These are phyloP conservation scores for Yamadazyma oceani DNA, from an alignment of 1,139 yeast genomes.

Conservation along the genomic window DNA sequence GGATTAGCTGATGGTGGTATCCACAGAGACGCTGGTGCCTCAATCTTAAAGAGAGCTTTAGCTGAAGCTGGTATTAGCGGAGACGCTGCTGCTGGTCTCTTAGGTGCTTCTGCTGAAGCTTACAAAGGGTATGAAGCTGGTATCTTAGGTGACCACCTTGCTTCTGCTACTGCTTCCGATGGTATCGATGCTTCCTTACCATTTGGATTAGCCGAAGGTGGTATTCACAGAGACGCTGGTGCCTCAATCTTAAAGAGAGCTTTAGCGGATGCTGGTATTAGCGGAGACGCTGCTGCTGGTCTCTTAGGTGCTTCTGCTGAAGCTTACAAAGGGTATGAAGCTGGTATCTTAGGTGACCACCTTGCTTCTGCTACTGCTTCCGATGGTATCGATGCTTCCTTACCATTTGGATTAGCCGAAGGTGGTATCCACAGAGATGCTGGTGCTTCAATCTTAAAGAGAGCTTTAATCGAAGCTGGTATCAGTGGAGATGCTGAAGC, in stretches of 20 bases:
- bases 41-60: constrained; percentile 9
- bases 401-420: constrained; percentile 7
- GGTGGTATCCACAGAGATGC: constrained; percentile 5
- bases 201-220: constrained; percentile 10
- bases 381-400: constrained; percentile 8
- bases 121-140: constrained; percentile 9
- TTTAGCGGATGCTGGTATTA: constrained; percentile 14
- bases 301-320: constrained; percentile 10
- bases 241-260: constrained; percentile 14
- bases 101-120: constrained; percentile 5
- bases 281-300: constrained; percentile 14
- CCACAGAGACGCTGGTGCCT: constrained; percentile 6
- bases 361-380: constrained; percentile 12
- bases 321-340: constrained; percentile 11
- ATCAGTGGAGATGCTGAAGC: constrained; percentile 1
- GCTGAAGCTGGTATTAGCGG: constrained; percentile 3
- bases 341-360: constrained; percentile 12
- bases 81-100: constrained; percentile 4
- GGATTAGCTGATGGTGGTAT: constrained; percentile 8
- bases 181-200: constrained; percentile 13
- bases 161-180: constrained; percentile 11
- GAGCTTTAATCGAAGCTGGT: constrained; percentile 3
- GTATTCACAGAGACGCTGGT: constrained; percentile 12
- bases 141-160: constrained; percentile 10
- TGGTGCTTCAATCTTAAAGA: constrained; percentile 5